Percentiles rank a stretch among this genome's conserved stretches.
phyloP scores from a whole-genome alignment of 164 flowering plant genomes.

The Macadamia tetraphylla region DNA sequence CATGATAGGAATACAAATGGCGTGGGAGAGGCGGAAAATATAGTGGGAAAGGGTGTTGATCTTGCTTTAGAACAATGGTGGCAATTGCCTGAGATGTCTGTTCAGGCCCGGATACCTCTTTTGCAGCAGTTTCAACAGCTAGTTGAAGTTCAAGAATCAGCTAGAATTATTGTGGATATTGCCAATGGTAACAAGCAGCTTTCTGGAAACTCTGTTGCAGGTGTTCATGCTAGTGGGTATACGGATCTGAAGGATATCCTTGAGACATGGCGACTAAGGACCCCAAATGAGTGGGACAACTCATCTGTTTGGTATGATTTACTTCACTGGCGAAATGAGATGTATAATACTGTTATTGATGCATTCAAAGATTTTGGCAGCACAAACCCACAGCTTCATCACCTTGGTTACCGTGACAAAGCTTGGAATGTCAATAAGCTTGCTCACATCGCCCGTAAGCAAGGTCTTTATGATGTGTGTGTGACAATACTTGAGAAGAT shows the following conservation, averaged over 20 bases:
- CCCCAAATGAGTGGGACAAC: conserved; percentile 99
- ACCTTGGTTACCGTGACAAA: conserved; percentile 98
- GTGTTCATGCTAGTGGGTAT: conserved; percentile 69
- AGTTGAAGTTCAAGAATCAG: conserved; percentile 92
- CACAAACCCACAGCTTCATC: conserved; percentile 82
- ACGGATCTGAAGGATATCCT: conserved; percentile 95
- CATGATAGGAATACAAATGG: conserved; percentile 84
- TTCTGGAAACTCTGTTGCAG: conserved; percentile 55
- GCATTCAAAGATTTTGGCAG: conserved; percentile 83
- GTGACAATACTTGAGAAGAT: conserved; percentile 91
- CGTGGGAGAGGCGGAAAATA: conserved; percentile 79
- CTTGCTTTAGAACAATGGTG: conserved; percentile 94
- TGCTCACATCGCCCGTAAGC: conserved; percentile 90
- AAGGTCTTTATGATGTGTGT: conserved; percentile 93
- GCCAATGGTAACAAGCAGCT: conserved; percentile 76
- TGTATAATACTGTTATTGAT: conserved; percentile 89
- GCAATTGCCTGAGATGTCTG: conserved; percentile 94
- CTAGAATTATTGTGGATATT: conserved; percentile 76
- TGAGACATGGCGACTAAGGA: conserved; percentile 97
- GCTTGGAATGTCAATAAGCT: conserved; percentile 99
- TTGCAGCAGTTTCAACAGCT: conserved; percentile 90
- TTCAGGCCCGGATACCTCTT: conserved; percentile 81
- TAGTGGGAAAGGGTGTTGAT: conserved; percentile 86
- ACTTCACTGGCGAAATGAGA: conserved; percentile 99
- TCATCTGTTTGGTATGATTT: conserved; percentile 96